A percentile compares a stretch with the other conserved stretches of the same genome.
phyloP scores from a whole-genome alignment of 2,329 filamentous ascomycete species.

The Fusarium bulbicola region DNA sequence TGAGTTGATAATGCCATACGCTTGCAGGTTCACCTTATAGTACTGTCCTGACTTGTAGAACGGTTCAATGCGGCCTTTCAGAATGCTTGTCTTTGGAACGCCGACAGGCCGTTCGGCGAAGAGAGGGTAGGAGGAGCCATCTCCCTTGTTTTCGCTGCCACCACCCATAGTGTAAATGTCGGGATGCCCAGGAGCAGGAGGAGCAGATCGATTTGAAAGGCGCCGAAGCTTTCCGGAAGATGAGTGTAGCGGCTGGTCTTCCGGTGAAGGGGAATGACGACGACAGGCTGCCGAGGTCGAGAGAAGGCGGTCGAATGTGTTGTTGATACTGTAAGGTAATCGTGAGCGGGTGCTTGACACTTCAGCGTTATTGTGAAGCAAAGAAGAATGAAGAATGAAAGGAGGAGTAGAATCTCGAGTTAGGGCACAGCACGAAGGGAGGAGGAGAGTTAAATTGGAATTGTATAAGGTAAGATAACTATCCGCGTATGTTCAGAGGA shows the following conservation, averaged over 20 bases:
- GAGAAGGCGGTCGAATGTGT: conserved; percentile 38
- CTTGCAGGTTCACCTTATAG: conserved; percentile 75
- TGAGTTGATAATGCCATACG: conserved; percentile 60
- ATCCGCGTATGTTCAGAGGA: conserved; percentile 3
- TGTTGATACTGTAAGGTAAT: conserved; percentile 31
- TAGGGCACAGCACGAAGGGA: neutral
- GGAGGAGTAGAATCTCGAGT: neutral
- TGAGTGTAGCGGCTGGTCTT: conserved; percentile 28
- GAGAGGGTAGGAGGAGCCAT: conserved; percentile 59
- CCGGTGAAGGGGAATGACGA: conserved; percentile 35
- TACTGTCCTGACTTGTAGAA: conserved; percentile 86
- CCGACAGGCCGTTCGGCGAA: conserved; percentile 67
- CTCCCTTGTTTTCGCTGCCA: conserved; percentile 54
- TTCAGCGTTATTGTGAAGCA: conserved; percentile 13
- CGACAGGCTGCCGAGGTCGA: conserved; percentile 38
- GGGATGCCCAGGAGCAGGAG: conserved; percentile 45
- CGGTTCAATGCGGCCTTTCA: conserved; percentile 81
- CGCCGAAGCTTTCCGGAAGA: conserved; percentile 43
- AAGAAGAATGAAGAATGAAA: neutral
- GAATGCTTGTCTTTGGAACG: conserved; percentile 85
- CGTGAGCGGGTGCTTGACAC: conserved; percentile 30
- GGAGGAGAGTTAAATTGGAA: conserved; percentile 5
- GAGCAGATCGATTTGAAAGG: conserved; percentile 50
- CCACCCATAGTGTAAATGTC: conserved; percentile 60
- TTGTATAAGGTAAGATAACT: neutral